A percentile compares a stretch with the other conserved stretches of the same genome.
Conservation (phyloP, 768 basidiomycete genomes). For the Sistotremastrum niveocremeum region DNA sequence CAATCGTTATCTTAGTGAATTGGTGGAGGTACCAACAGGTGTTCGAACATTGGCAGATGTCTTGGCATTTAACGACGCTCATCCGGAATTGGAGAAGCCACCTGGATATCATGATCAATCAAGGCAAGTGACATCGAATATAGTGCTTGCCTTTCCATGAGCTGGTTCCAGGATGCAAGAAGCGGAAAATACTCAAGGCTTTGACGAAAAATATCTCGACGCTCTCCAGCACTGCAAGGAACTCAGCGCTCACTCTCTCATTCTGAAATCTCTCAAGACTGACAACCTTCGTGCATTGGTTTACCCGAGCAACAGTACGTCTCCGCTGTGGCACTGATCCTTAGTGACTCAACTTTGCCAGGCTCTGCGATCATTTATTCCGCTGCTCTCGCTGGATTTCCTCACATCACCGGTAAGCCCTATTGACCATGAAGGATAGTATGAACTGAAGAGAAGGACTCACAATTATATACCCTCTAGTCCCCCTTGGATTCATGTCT, state of each 20-base stretch:
- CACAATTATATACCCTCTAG: slow-evolving; percentile 11
- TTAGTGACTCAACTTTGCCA: too few species aligned
- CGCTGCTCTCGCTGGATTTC: slow-evolving; percentile 24
- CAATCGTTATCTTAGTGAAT: slow-evolving; percentile 30
- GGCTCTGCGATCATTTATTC: slow-evolving; percentile 4
- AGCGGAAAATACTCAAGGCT: too few species aligned
- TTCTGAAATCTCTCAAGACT: slow-evolving; percentile 20
- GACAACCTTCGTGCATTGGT: slow-evolving; percentile 39
- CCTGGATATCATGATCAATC: slow-evolving; percentile 24
- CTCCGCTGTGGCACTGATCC: too few species aligned
- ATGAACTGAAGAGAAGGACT: slow-evolving; percentile 17
- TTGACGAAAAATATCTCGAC: too few species aligned
- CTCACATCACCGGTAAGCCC: slow-evolving; percentile 15
- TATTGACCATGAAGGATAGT: too few species aligned
- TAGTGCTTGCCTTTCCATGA: too few species aligned
- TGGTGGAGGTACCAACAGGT: slow-evolving; percentile 41
- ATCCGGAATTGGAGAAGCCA: slow-evolving; percentile 34
- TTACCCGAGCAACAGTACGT: slow-evolving; percentile 19
- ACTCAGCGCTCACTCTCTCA: too few species aligned
- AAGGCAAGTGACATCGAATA: neutral
- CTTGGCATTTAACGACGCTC: slow-evolving; percentile 40
- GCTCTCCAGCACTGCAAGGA: too few species aligned
- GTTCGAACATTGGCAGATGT: slow-evolving; percentile 42
- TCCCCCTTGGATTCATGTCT: slow-evolving; percentile 7
- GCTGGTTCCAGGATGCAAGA: too few species aligned